These are phyloP conservation scores for Microsporum ferrugineum DNA, from an alignment of 2,329 filamentous ascomycete genomes.

Conservation along the genomic window DNA sequence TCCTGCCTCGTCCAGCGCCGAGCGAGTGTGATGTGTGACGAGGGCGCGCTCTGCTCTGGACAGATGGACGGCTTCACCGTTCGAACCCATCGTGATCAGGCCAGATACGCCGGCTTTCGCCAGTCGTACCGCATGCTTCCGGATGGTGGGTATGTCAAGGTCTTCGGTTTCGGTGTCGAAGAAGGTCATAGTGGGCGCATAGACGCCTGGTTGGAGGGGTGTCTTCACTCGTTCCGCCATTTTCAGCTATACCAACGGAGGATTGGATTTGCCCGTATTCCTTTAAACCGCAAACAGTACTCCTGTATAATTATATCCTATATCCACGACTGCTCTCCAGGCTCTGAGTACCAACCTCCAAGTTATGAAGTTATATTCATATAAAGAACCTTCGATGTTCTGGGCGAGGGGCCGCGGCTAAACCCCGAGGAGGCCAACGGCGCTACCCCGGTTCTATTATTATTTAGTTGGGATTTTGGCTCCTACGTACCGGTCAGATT, in stretches of 20 bases:
- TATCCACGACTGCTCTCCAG: too few relatives aligned
- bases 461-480: background rate
- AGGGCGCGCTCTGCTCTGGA: constrained; percentile 63
- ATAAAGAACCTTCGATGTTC: background rate
- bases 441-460: background rate
- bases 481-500: too few relatives aligned
- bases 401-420: background rate
- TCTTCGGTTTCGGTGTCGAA: constrained; percentile 76
- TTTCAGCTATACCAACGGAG: background rate
- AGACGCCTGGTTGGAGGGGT: constrained; percentile 8
- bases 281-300: background rate
- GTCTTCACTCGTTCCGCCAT: background rate
- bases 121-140: constrained; percentile 67
- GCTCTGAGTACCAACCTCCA: too few relatives aligned
- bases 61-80: constrained; percentile 79
- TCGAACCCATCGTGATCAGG: constrained; percentile 78
- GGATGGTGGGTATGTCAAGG: constrained; percentile 66
- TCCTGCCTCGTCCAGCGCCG: constrained; percentile 69
- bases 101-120: constrained; percentile 66
- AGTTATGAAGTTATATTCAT: too few relatives aligned
- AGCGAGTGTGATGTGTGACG: constrained; percentile 65
- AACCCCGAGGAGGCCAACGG: background rate
- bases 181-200: constrained; percentile 55
- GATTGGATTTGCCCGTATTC: background rate
- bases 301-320: background rate